Percentiles rank a stretch among this genome's conserved stretches.
Evolutionary conservation across 1,139 yeast species (phyloP).

Genomic region (Yamadazyma jaroonii): DNA sequence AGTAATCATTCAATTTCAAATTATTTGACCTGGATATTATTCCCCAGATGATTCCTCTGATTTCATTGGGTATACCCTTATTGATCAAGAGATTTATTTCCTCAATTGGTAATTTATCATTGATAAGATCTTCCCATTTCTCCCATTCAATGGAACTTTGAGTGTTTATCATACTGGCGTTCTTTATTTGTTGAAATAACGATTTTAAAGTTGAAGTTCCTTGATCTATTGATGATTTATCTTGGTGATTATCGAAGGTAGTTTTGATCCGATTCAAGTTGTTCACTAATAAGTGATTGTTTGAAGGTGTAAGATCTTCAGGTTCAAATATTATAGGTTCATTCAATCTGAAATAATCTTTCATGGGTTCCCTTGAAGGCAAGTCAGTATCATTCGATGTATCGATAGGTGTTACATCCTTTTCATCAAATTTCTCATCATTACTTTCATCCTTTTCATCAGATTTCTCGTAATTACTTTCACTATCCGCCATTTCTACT

Average conservation of each 20-base stretch:
- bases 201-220: constrained; percentile 60
- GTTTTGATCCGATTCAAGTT: constrained; percentile 30
- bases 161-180: constrained; percentile 38
- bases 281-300: constrained; percentile 37
- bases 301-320: constrained; percentile 11
- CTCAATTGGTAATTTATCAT: constrained; percentile 15
- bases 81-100: constrained; percentile 74
- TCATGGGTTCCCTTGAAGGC: constrained; percentile 28
- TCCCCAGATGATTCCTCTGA: constrained; percentile 93
- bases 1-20: constrained; percentile 67
- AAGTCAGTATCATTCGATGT: constrained; percentile 9
- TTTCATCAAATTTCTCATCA: background rate
- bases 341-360: constrained; percentile 27
- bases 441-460: background rate
- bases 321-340: constrained; percentile 18
- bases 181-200: constrained; percentile 34
- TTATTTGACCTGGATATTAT: constrained; percentile 80
- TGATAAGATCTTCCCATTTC: constrained; percentile 59
- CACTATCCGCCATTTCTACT: background rate
- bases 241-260: constrained; percentile 29
- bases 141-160: constrained; percentile 63
- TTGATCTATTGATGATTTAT: constrained; percentile 42
- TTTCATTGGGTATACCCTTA: constrained; percentile 77
- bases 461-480: background rate
- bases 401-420: too few relatives aligned